These are phyloP conservation scores for Monosporascus sp. DNA, from an alignment of 2,329 filamentous ascomycete species.

Conservation along the genomic window DNA sequence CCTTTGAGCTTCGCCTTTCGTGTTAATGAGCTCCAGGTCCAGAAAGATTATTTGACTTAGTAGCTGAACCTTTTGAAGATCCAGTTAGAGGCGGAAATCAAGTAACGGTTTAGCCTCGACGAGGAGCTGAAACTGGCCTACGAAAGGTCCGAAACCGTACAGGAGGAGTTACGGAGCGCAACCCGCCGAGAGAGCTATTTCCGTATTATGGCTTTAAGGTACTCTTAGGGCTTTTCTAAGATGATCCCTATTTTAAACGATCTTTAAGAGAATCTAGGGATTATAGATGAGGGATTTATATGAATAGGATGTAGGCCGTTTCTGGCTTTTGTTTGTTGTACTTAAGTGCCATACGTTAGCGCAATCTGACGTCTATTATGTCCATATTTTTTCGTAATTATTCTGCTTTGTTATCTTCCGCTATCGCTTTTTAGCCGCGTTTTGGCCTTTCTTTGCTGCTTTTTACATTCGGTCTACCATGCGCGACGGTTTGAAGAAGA, in stretches of 20 bases:
- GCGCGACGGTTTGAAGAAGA: no score
- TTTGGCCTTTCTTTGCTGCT: no score
- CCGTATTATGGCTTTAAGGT: slow-evolving; percentile 1
- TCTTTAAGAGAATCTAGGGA: slow-evolving; percentile 1
- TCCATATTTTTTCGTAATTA: no score
- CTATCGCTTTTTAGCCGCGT: no score
- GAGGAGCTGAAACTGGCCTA: slow-evolving; percentile 1
- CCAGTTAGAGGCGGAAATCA: slow-evolving; percentile 5
- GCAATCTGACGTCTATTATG: no score
- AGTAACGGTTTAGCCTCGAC: neutral
- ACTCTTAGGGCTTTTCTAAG: neutral
- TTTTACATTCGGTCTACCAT: no score
- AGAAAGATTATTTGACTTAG: slow-evolving; percentile 3
- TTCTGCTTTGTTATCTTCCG: no score
- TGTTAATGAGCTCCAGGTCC: slow-evolving; percentile 5
- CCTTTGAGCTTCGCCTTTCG: slow-evolving; percentile 1
- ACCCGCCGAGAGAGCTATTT: slow-evolving; percentile 3
- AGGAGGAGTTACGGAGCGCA: slow-evolving; percentile 1
- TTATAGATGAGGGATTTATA: neutral
- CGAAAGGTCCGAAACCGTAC: neutral
- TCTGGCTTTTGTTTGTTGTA: no score
- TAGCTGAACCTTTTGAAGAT: slow-evolving; percentile 4
- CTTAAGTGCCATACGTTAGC: no score
- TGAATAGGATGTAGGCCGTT: neutral
- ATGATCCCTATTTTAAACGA: neutral